Base-by-base conservation (phyloP, 225 moss, liverwort and hornwort genomes). In the Ulota crispa region DNA sequence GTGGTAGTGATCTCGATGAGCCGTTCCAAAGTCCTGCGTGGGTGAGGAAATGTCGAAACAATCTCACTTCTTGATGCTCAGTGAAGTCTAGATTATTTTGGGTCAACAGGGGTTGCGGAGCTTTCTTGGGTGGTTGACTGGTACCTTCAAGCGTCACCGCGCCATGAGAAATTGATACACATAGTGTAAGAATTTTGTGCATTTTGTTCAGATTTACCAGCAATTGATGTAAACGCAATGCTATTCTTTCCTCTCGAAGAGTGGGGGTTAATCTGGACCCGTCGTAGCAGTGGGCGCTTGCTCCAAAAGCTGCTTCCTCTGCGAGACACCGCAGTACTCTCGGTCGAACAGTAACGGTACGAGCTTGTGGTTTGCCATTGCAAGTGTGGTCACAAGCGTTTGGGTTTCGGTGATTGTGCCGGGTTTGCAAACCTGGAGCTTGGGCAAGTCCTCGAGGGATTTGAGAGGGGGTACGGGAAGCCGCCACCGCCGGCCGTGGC, bases 371-470 rank as follows among this genome's bases (percentile, higher is more conserved):
- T n/a, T n/a, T 9, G 32, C 32, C 30, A 14, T n/a, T 24, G n/a
- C 24, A 32, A 76, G 34, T 32, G 47, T 2, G 70, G 62, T 64
- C 15, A 8, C 16, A 3, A 63, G 63, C 30, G n/a, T 39, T 67
- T 36, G 39, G n/a, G n/a, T 36, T 67, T n/a, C 23, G 21, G 37
- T 39, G 39, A 23, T 36, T 16, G 53, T 20, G 41, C 59, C n/a
- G 30, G 30, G 9, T 20, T 56, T 45, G 80, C 55, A 66, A 81
- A 85, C 32, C 86, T 86, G 83, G 83, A 83, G 80, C 84, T 87
- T 21, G 84, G 82, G 60, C 87, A 87, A 70, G 79, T 87, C 6
- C 74, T 82, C 23, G 87, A 53, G 34, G 83, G 87, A 76, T 82
- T 86, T 43, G 79, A 83, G 86, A 72, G 80, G 77, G 87, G 87